Base-by-base conservation (phyloP, 495 filamentous ascomycete species). In the Podospora didyma region DNA sequence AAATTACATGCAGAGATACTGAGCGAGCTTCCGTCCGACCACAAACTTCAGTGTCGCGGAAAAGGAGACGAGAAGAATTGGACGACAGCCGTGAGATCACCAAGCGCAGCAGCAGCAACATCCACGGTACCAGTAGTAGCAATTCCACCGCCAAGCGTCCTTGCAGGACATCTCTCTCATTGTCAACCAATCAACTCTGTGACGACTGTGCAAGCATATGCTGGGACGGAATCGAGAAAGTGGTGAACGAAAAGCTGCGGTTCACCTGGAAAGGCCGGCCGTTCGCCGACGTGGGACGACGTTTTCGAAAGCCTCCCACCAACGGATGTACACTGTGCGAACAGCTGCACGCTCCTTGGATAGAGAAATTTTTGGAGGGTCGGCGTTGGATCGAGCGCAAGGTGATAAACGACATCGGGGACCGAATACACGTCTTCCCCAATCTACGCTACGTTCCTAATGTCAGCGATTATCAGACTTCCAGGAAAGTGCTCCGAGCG, bases 381-480 rank as follows among this genome's bases (percentile, higher is more conserved):
- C 54, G 52, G 49, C 49, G 51, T 51, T 53, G 49, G 51, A 50
- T 51, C 44, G 39, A 55, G 48, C 22, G 57, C 35, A 53, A 53
- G 57, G 49, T 46, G 10, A 46, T 41, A 31, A 48, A 55, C 20
- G 39, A 60, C 31, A 19, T 50, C 22, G 57, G 52, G 41, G 57
- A 60, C 46, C 57, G 52, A 56, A 60, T 60, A 35, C 57, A 60
- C 51, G 51, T 60, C 52, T 60, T 60, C 52, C 57, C 51, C n/a
- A 50, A 60, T 51, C 52, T 60, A 34, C 57, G 57, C 47, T 39
- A 60, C 28, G 19, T 60, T 20, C 52, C 26, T 45, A 52, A 60
- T 46, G 53, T 60, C 28, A 60, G 51, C 52, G 57, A 60, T 56
- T 56, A 41, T 44, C 57, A 60, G 51, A 46, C 57, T 31, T 35